A percentile compares a stretch with the other conserved stretches of the same genome.
These are phyloP conservation scores for Fraxinus quadrangulata DNA, from an alignment of 257 asterid genomes.

Conservation along the genomic window DNA sequence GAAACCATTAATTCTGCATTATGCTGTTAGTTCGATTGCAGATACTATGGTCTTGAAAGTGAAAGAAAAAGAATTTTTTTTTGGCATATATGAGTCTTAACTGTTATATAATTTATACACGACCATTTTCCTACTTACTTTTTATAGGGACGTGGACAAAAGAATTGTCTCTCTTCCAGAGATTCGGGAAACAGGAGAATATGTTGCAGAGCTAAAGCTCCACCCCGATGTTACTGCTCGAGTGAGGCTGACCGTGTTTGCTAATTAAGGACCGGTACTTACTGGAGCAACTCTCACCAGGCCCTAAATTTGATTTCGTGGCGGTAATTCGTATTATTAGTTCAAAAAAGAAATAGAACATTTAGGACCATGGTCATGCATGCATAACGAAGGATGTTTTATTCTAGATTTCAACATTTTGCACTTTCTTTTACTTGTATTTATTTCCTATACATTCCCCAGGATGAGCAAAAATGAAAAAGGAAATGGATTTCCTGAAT, in stretches of 20 bases:
- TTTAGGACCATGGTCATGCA: neutral
- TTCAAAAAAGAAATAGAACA: neutral
- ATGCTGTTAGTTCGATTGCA: too few relatives aligned
- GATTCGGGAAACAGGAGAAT: constrained; percentile 96
- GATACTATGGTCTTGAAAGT: too few relatives aligned
- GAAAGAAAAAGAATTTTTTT: too few relatives aligned
- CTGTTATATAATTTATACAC: too few relatives aligned
- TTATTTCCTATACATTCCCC: neutral
- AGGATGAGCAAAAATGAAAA: neutral
- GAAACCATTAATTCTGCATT: too few relatives aligned
- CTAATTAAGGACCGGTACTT: constrained; percentile 46
- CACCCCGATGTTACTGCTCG: constrained; percentile 89
- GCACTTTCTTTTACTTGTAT: neutral
- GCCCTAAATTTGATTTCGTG: constrained; percentile 14
- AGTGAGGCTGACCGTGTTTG: constrained; percentile 67
- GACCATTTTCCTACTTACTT: neutral
- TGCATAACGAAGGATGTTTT: neutral
- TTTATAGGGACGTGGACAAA: constrained; percentile 85
- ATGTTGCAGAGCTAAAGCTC: constrained; percentile 82
- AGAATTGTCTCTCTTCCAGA: constrained; percentile 84
- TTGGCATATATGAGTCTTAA: too few relatives aligned
- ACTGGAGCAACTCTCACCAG: constrained; percentile 21
- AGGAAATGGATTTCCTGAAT: neutral
- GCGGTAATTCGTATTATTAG: constrained; percentile 9
- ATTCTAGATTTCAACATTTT: neutral